Conservation (phyloP, 495 filamentous ascomycete species). For the Penicillium cinerascens region DNA sequence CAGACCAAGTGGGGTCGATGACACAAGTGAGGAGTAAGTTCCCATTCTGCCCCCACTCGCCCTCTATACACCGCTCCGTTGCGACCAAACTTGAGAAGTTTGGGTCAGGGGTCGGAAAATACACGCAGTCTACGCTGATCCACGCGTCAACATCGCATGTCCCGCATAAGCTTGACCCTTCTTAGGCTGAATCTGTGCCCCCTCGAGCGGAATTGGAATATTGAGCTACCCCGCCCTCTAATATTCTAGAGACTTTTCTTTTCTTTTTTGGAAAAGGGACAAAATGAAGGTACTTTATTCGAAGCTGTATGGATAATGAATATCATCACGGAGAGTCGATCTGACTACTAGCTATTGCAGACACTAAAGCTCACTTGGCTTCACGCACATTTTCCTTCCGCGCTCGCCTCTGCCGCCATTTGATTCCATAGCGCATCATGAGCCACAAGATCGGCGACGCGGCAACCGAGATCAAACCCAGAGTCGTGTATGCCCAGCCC, state of each 20-base stretch:
- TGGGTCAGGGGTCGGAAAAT: not conserved
- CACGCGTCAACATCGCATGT: too few species aligned
- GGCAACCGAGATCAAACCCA: conserved; percentile 37
- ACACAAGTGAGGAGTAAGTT: not conserved
- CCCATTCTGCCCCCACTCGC: not conserved
- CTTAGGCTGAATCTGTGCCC: not conserved
- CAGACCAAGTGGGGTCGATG: not conserved
- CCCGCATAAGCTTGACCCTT: not conserved
- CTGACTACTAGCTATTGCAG: too few species aligned
- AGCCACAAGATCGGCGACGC: conserved; percentile 25
- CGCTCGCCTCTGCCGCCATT: conserved; percentile 33
- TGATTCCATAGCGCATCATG: conserved; percentile 32
- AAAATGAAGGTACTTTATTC: too few species aligned
- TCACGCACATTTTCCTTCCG: conserved; percentile 5
- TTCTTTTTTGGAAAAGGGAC: too few species aligned
- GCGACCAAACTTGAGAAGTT: not conserved
- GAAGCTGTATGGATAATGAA: too few species aligned
- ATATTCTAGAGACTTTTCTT: too few species aligned
- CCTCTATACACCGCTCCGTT: not conserved
- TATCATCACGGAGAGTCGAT: not conserved
- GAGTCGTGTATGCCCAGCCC: conserved; percentile 62
- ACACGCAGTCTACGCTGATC: not conserved
- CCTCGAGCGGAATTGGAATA: not conserved
- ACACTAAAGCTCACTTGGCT: not conserved
- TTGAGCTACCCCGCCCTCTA: not conserved